Evolutionary conservation across 2,329 filamentous ascomycete genomes (phyloP), one percentile per base, ranked within the genome.

Genomic region (Pseudophaeomoniella oleicola): DNA sequence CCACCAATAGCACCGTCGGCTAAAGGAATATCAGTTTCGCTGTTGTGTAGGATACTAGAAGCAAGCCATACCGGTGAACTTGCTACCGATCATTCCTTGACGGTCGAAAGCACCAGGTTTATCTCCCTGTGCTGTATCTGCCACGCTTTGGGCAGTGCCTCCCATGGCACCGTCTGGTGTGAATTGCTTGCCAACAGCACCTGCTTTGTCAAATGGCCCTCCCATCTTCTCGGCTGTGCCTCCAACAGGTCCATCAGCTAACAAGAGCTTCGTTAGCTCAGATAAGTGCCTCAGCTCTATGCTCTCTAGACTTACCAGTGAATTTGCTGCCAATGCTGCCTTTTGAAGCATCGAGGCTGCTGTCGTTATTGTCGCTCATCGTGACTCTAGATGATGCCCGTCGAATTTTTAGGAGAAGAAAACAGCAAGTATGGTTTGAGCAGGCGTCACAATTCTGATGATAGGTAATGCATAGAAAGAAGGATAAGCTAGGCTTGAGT

Each of bases 1-100:
- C 54, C 49, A 4, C 58, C 57, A n/a, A 60, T 48, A 1, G 49
- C 43, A 3, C 56, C 56, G 10, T 55, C 47, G 5, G 51, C 51
- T 51, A n/a, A n/a, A n/a, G n/a, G n/a, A n/a, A 16, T 12, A 10
- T 10, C 5, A 17, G 4, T 16, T 27, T 22, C 39, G 12, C 2
- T 5, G 16, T 10, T 35, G 13, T 17, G 17, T 6, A 19, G 13
- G 15, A 42, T 34, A 34, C 19, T 38, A 37, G 22, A 34, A n/a
- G n/a, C n/a, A n/a, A n/a, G n/a, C n/a, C n/a, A n/a, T n/a, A n/a
- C n/a, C n/a, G n/a, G 37, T 40, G 41, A 46, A 46, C 13, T 39
- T 32, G 18, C 37, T 36, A 32, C 39, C 42, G 19, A 47, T 22
- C 4, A 38, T 42, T 22, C 38, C 39, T 4, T 44, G 39, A 19